phyloP scores from a whole-genome alignment of 306 rosid genomes.

The Trifolium dubium region DNA sequence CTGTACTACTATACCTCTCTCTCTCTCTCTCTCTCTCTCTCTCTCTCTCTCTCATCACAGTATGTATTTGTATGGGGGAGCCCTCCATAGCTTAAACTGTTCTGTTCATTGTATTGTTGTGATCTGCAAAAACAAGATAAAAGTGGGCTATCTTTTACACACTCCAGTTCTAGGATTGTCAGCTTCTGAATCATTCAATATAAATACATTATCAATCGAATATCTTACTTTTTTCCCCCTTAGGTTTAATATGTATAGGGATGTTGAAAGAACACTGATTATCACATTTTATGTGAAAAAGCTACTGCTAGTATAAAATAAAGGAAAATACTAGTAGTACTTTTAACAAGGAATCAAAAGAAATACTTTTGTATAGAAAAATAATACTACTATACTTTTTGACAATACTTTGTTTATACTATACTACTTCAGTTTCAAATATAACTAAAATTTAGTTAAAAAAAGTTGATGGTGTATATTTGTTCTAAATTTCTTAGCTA shows the following conservation, averaged over 20 bases:
- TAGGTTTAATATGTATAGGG: conserved; percentile 46
- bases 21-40: conserved; percentile 26
- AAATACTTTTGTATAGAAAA: no score
- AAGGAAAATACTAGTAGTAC: no score
- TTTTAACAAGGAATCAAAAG: no score
- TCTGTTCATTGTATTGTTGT: conserved; percentile 50
- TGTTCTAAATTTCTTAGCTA: no score
- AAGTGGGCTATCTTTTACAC: conserved; percentile 78
- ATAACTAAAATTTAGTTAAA: no score
- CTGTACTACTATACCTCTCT: not conserved
- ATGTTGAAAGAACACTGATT: conserved; percentile 68
- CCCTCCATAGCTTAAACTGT: conserved; percentile 56
- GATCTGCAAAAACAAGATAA: conserved; percentile 56
- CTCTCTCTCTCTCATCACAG: conserved; percentile 48
- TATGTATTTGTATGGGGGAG: conserved; percentile 4
- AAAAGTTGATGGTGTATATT: no score
- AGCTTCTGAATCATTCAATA: conserved; percentile 56
- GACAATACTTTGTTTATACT: no score
- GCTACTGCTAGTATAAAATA: no score
- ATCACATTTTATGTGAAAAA: no score
- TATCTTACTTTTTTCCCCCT: conserved; percentile 52
- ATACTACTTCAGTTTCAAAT: no score
- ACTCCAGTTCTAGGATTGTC: conserved; percentile 85
- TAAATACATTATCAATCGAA: conserved; percentile 37
- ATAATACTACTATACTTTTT: no score